Evolutionary conservation across 495 filamentous ascomycete species (phyloP).

Genomic region (Lasiosphaeria ovina): DNA sequence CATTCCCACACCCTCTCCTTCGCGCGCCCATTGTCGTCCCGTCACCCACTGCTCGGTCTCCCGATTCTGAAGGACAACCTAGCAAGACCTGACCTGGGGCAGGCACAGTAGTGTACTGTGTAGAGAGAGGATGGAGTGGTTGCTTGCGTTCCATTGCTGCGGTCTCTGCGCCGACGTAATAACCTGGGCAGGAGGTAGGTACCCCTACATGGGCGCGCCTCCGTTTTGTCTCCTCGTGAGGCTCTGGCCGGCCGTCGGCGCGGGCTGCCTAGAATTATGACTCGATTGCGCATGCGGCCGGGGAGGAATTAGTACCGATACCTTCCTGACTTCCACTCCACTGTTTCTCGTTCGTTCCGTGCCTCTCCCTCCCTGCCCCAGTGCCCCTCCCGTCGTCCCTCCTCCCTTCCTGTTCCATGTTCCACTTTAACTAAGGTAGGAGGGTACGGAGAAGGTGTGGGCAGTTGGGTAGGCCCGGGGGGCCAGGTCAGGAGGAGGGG

Average conservation of each 20-base stretch:
- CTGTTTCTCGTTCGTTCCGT: conserved; percentile 7
- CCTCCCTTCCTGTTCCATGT: conserved; percentile 4
- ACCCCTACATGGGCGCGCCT: not conserved
- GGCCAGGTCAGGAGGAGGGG: not conserved
- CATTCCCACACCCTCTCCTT: not conserved
- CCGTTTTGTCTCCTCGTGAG: conserved; percentile 19
- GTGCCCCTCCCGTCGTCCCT: not conserved
- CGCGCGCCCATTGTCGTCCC: not conserved
- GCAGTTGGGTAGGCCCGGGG: not conserved
- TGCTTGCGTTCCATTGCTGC: not conserved
- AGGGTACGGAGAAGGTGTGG: no score
- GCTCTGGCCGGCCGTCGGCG: conserved; percentile 19
- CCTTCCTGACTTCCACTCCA: conserved; percentile 8
- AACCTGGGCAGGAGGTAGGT: not conserved
- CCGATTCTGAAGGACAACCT: not conserved
- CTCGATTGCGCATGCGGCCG: conserved; percentile 13
- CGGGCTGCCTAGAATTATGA: conserved; percentile 22
- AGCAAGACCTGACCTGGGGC: not conserved
- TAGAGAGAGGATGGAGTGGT: not conserved
- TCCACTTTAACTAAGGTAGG: not conserved
- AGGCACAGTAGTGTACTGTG: not conserved
- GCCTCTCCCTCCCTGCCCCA: conserved; percentile 9
- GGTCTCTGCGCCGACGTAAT: not conserved
- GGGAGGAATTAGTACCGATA: conserved; percentile 16
- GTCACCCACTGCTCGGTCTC: conserved; percentile 1